Evolutionary conservation across 1,139 yeast genomes (phyloP).

Genomic region (Candida sojae): DNA sequence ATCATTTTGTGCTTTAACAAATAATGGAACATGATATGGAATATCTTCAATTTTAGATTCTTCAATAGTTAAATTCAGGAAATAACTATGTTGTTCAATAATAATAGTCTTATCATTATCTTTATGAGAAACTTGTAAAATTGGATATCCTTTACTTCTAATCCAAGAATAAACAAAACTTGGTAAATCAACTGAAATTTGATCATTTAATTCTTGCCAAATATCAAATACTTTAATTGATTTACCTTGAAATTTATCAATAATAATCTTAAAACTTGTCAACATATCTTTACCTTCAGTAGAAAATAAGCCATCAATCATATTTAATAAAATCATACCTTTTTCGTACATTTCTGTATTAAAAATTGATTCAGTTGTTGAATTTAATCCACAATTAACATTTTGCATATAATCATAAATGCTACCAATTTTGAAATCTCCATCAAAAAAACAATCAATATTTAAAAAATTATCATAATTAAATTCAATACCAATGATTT

Average conservation of each 20-base stretch:
- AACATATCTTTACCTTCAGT: conserved; percentile 22
- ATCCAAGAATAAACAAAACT: conserved; percentile 60
- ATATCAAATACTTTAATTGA: conserved; percentile 56
- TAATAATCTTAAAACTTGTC: conserved; percentile 41
- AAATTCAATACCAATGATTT: neutral
- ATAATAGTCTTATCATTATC: conserved; percentile 28
- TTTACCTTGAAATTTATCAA: conserved; percentile 34
- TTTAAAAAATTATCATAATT: conserved; percentile 38
- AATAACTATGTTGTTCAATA: conserved; percentile 55
- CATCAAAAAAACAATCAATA: conserved; percentile 36
- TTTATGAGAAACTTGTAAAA: conserved; percentile 38
- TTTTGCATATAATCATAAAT: conserved; percentile 27
- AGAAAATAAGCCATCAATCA: conserved; percentile 44
- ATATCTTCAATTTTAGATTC: conserved; percentile 40
- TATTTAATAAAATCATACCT: conserved; percentile 61
- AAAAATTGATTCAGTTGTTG: conserved; percentile 40
- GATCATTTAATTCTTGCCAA: conserved; percentile 47
- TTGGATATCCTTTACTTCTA: conserved; percentile 59
- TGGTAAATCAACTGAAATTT: conserved; percentile 32
- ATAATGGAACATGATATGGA: conserved; percentile 56
- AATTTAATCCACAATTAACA: conserved; percentile 37
- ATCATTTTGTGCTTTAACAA: conserved; percentile 35
- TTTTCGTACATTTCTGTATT: conserved; percentile 60
- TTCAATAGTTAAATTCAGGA: conserved; percentile 26
- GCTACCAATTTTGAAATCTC: conserved; percentile 24